Conservation (phyloP, 768 basidiomycete genomes). For the Phanerochaete carnosa region DNA sequence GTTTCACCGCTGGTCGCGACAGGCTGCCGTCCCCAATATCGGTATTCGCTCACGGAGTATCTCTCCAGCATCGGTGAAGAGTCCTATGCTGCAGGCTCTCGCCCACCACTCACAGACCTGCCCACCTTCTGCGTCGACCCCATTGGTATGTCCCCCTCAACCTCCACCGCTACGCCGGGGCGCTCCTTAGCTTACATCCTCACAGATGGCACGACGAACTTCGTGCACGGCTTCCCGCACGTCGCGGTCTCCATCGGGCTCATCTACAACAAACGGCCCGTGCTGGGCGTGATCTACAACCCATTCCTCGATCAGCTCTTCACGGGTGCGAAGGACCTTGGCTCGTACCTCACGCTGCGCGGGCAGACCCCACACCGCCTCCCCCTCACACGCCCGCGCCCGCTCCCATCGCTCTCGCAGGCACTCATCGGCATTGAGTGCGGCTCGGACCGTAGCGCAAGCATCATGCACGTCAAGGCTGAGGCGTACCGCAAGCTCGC, state of each 20-base stretch:
- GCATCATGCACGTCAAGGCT: slow-evolving; percentile 54
- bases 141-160: slow-evolving; percentile 53
- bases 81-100: slow-evolving; percentile 75
- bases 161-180: neutral
- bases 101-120: slow-evolving; percentile 71
- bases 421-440: slow-evolving; percentile 81
- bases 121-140: slow-evolving; percentile 98
- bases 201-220: slow-evolving; percentile 85
- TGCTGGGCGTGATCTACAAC: slow-evolving; percentile 91
- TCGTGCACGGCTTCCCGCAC: slow-evolving; percentile 82
- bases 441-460: slow-evolving; percentile 71
- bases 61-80: slow-evolving; percentile 85
- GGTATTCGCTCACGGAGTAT: neutral
- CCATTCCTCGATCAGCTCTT: slow-evolving; percentile 89
- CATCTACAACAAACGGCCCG: slow-evolving; percentile 75
- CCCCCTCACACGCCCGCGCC: slow-evolving; percentile 68
- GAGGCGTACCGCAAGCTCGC: slow-evolving; percentile 72
- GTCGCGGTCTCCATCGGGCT: slow-evolving; percentile 91
- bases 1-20: neutral
- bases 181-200: neutral
- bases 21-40: neutral
- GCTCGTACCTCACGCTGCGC: slow-evolving; percentile 60
- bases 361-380: slow-evolving; percentile 53
- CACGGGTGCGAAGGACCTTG: slow-evolving; percentile 74
- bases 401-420: slow-evolving; percentile 70